These are phyloP conservation scores for Rauvolfia tetraphylla DNA, from an alignment of 257 asterid species.

Conservation along the genomic window DNA sequence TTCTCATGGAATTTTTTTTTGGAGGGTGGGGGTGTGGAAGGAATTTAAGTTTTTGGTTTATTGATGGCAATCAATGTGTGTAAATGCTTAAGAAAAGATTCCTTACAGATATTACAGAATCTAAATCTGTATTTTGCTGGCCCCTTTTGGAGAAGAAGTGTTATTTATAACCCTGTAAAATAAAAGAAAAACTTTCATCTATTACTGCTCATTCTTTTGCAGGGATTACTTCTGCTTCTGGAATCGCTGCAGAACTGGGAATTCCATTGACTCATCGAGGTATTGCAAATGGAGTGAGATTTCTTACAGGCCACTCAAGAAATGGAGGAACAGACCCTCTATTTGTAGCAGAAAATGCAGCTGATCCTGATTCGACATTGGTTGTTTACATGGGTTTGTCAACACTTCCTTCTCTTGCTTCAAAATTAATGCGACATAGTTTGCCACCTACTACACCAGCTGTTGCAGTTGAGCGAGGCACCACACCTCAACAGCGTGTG, in stretches of 20 bases:
- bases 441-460: conserved; percentile 89
- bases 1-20: neutral
- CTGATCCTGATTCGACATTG: conserved; percentile 84
- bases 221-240: conserved; percentile 99
- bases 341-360: conserved; percentile 83
- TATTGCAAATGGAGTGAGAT: conserved; percentile 77
- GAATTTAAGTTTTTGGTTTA: neutral
- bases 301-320: conserved; percentile 91
- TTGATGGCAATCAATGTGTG: neutral
- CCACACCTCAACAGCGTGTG: conserved; percentile 88
- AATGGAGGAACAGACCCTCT: conserved; percentile 94
- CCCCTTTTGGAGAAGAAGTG: neutral
- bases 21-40: neutral
- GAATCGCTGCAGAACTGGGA: conserved; percentile 94
- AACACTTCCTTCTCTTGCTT: conserved; percentile 82
- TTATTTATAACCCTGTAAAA: neutral
- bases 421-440: conserved; percentile 64
- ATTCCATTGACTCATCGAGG: conserved; percentile 98
- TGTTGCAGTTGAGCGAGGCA: conserved; percentile 92
- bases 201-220: conserved; percentile 20
- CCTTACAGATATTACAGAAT: neutral
- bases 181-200: neutral
- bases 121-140: neutral
- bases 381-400: conserved; percentile 95
- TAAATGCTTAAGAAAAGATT: neutral